Percentiles rank a stretch among this genome's conserved stretches.
These are phyloP conservation scores for Cryptococcus sp. DNA, from an alignment of 1,284 basidiomycete species.

Conservation along the genomic window DNA sequence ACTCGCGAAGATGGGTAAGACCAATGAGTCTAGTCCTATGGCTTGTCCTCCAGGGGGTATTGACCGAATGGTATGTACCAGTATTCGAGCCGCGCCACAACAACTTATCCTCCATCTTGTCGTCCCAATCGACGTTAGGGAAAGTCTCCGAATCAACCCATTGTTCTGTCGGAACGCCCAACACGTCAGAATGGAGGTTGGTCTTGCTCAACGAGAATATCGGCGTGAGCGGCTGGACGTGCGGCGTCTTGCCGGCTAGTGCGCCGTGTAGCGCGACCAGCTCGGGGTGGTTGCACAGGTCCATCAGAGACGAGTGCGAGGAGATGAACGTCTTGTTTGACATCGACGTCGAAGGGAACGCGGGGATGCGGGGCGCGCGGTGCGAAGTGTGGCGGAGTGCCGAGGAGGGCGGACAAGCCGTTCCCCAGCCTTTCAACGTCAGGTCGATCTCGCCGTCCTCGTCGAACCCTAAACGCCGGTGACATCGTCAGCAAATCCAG, in stretches of 20 bases:
- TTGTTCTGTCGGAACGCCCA: slow-evolving; percentile 52
- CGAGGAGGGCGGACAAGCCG: not conserved
- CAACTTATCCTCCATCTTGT: slow-evolving; percentile 33
- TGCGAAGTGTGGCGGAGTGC: not conserved
- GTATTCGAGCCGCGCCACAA: slow-evolving; percentile 52
- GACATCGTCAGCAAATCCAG: not conserved
- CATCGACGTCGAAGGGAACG: slow-evolving; percentile 4
- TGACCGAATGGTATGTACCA: slow-evolving; percentile 30
- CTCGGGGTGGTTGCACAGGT: slow-evolving; percentile 45
- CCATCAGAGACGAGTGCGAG: slow-evolving; percentile 35
- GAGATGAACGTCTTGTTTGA: slow-evolving; percentile 42
- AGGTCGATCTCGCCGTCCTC: not conserved
- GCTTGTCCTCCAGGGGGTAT: slow-evolving; percentile 39
- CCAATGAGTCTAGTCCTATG: slow-evolving; percentile 43
- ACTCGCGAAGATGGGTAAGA: slow-evolving; percentile 14
- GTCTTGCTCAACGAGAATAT: slow-evolving; percentile 50
- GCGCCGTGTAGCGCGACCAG: slow-evolving; percentile 40
- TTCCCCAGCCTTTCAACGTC: not conserved
- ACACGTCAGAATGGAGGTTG: slow-evolving; percentile 43
- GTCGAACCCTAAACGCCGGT: not conserved
- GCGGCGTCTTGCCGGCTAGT: slow-evolving; percentile 35
- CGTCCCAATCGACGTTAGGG: slow-evolving; percentile 35
- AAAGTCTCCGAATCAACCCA: slow-evolving; percentile 28
- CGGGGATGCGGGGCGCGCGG: not conserved
- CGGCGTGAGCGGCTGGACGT: slow-evolving; percentile 32